Percentiles rank a stretch among this genome's conserved stretches.
Evolutionary conservation across 2,329 filamentous ascomycete genomes (phyloP).

Genomic region (Pseudogymnoascus sp.): DNA sequence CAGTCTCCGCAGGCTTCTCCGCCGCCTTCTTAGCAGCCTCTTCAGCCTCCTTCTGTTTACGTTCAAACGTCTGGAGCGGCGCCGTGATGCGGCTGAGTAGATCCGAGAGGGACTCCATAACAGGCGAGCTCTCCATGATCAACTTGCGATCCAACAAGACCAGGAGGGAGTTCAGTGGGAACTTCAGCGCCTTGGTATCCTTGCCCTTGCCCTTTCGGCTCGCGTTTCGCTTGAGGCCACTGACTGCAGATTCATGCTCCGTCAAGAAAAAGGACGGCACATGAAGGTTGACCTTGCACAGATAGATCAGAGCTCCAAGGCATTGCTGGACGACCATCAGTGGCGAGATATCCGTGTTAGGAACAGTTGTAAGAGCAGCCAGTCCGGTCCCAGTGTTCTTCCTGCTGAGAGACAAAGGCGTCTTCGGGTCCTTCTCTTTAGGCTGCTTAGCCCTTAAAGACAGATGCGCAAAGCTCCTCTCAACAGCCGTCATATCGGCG

Average conservation of each 20-base stretch:
- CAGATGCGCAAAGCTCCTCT: slow-evolving; percentile 88
- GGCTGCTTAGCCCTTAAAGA: slow-evolving; percentile 83
- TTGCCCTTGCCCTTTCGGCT: slow-evolving; percentile 83
- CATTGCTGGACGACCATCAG: slow-evolving; percentile 95
- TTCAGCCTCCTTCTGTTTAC: slow-evolving; percentile 67
- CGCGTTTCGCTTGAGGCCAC: slow-evolving; percentile 65
- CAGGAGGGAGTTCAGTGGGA: slow-evolving; percentile 83
- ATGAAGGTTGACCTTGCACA: slow-evolving; percentile 72
- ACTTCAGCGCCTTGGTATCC: slow-evolving; percentile 76
- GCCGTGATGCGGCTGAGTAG: slow-evolving; percentile 82
- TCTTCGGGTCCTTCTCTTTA: slow-evolving; percentile 57
- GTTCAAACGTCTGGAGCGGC: slow-evolving; percentile 72
- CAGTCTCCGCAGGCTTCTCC: slow-evolving; percentile 29
- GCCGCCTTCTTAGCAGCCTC: slow-evolving; percentile 43
- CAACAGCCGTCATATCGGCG: slow-evolving; percentile 83
- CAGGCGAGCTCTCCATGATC: slow-evolving; percentile 92
- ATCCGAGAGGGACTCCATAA: slow-evolving; percentile 88
- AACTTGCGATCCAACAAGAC: slow-evolving; percentile 84
- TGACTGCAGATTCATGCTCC: slow-evolving; percentile 72
- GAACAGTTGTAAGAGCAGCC: slow-evolving; percentile 36
- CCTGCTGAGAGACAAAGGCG: slow-evolving; percentile 71
- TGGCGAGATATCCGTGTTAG: slow-evolving; percentile 82
- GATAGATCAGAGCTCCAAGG: slow-evolving; percentile 71
- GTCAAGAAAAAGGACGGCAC: slow-evolving; percentile 88
- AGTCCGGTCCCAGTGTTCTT: slow-evolving; percentile 52